These are phyloP conservation scores for Kwoniella heveanensis DNA, from an alignment of 768 basidiomycete genomes.

Conservation along the genomic window DNA sequence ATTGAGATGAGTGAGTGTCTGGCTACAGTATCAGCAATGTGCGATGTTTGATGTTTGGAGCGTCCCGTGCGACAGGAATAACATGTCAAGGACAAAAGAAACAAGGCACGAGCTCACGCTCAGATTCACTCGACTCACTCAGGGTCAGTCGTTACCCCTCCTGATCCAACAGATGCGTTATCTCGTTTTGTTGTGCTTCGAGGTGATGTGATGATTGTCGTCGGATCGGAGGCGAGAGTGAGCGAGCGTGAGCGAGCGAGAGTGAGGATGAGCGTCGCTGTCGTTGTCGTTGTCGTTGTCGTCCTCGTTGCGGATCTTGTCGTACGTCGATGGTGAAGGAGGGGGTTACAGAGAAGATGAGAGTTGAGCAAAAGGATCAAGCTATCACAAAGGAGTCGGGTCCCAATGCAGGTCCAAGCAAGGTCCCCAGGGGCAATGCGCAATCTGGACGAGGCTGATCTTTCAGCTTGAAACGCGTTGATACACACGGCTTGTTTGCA, in stretches of 20 bases:
- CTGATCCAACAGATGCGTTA: neutral
- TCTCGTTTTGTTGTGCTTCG: neutral
- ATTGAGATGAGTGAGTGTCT: neutral
- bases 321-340: neutral
- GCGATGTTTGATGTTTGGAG: conserved; percentile 1
- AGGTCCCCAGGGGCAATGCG: too few species aligned
- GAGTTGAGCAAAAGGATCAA: neutral
- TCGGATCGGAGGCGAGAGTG: neutral
- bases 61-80: neutral
- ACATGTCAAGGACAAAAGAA: conserved; percentile 1
- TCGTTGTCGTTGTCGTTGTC: neutral
- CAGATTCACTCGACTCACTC: neutral
- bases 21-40: neutral
- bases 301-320: neutral
- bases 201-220: conserved; percentile 1
- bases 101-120: neutral
- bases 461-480: conserved; percentile 1
- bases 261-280: too few species aligned
- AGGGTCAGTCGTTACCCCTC: neutral
- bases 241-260: neutral
- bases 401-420: neutral
- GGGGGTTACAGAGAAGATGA: neutral
- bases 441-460: neutral
- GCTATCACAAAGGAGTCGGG: too few species aligned
- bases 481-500: neutral